A percentile compares a stretch with the other conserved stretches of the same genome.
These are phyloP conservation scores for Syzygium aromaticum DNA, from an alignment of 345 rosid species.

Conservation along the genomic window DNA sequence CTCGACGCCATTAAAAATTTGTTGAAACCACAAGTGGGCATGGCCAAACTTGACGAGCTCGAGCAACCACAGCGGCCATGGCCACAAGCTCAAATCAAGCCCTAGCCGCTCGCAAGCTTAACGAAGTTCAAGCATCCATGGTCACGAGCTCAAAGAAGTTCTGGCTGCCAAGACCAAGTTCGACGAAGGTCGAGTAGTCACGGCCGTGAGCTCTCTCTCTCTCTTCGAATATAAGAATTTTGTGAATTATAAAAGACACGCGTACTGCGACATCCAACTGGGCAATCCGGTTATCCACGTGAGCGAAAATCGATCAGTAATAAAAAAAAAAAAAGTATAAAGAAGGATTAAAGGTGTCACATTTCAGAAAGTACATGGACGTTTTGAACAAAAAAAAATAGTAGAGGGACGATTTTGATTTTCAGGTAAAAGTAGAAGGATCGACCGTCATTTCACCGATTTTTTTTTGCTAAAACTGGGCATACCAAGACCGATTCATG, in stretches of 20 bases:
- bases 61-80: not conserved
- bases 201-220: not conserved
- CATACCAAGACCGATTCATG: not conserved
- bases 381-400: too few relatives aligned
- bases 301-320: not conserved
- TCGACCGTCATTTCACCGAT: not conserved
- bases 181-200: not conserved
- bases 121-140: not conserved
- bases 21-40: not conserved
- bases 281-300: not conserved
- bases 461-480: not conserved
- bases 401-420: not conserved
- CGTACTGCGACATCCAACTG: not conserved
- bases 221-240: not conserved
- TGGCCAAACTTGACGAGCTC: not conserved
- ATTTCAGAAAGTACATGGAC: too few relatives aligned
- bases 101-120: not conserved
- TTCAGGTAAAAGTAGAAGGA: not conserved
- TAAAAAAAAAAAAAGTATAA: too few relatives aligned
- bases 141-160: not conserved
- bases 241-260: not conserved
- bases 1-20: not conserved
- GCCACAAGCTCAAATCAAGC: not conserved
- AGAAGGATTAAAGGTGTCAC: not conserved
- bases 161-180: not conserved